These are phyloP conservation scores for Suillus plorans DNA, from an alignment of 768 basidiomycete species.

Conservation along the genomic window DNA sequence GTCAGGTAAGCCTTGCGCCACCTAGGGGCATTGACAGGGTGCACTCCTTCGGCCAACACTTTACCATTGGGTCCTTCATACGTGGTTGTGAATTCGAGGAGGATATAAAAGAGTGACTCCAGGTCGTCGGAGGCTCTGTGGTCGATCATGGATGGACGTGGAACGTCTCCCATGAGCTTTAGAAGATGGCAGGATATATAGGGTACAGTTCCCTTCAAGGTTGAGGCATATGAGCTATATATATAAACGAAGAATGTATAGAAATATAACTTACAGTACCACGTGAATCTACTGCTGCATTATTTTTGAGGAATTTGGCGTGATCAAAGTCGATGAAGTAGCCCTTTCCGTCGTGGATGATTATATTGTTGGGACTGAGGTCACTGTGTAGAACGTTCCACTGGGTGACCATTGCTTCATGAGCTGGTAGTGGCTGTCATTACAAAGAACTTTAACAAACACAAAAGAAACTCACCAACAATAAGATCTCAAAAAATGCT, in stretches of 20 bases:
- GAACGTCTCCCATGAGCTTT: not conserved
- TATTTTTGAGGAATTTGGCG: not conserved
- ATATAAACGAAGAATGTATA: too few relatives aligned
- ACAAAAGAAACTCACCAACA: not conserved
- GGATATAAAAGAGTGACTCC: not conserved
- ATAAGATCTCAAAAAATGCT: not conserved
- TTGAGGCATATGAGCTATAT: too few relatives aligned
- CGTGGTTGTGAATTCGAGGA: not conserved
- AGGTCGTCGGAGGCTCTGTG: not conserved
- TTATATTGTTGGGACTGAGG: too few relatives aligned
- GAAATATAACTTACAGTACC: not conserved
- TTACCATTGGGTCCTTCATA: not conserved
- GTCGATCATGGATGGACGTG: not conserved
- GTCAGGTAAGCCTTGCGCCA: not conserved
- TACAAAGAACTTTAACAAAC: slow-evolving; percentile 16
- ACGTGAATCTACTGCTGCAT: accelerated
- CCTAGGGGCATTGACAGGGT: not conserved
- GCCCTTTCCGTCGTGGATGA: too few relatives aligned
- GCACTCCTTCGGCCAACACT: not conserved
- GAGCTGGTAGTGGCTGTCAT: not conserved
- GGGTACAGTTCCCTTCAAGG: not conserved
- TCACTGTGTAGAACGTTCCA: too few relatives aligned
- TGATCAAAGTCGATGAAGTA: too few relatives aligned
- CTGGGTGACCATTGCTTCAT: too few relatives aligned
- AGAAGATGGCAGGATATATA: not conserved